Evolutionary conservation across 2,329 filamentous ascomycete species (phyloP), one percentile per base, ranked within the genome.

Genomic region (Hypoxylon sp.): DNA sequence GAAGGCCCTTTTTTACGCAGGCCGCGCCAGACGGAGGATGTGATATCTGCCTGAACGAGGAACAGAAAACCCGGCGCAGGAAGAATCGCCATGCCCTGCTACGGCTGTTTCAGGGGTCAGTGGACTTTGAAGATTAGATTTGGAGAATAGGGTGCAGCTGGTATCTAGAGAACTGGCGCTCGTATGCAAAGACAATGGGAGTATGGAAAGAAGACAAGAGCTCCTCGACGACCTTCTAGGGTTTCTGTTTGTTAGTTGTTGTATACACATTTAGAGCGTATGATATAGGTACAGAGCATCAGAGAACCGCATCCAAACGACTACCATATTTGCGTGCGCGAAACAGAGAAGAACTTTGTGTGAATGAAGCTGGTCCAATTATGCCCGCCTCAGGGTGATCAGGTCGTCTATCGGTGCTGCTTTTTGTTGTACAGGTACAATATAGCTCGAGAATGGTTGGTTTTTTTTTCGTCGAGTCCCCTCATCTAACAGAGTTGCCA

Each of bases 1-100:
- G 43, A 27, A 15, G 32, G 36, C 32, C 47, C 61, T 65, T 65
- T 65, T 65, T 65, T 65, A 65, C 60, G 43, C 35, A 27, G 13
- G 31, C 52, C 46, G 30, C 44, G 44, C 30, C 45, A 23, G 46
- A 36, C 40, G 27, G 44, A 12, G 52, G 46, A 30, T 63, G 59
- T 40, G 46, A 41, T 13, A 11, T 52, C 47, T 60, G 57, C 25
- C 25, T 41, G 37, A 37, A 32, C 25, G 46, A 55, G 26, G 38
- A 50, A 11, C 43, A 45, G 16, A 57, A 45, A 45, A 27, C 21
- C 2, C 51, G 30, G 21, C 54, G 17, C 20, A 50, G 46, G 19
- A 46, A 25, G 25, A 49, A 35, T 13, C 42, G 52, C 16, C 51
- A 37, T 23, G 19, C 37, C 11, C 36, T 57, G 16, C 27, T 60